phyloP scores from a whole-genome alignment of 2,329 filamentous ascomycete genomes.

The Pyricularia pennisetigena region DNA sequence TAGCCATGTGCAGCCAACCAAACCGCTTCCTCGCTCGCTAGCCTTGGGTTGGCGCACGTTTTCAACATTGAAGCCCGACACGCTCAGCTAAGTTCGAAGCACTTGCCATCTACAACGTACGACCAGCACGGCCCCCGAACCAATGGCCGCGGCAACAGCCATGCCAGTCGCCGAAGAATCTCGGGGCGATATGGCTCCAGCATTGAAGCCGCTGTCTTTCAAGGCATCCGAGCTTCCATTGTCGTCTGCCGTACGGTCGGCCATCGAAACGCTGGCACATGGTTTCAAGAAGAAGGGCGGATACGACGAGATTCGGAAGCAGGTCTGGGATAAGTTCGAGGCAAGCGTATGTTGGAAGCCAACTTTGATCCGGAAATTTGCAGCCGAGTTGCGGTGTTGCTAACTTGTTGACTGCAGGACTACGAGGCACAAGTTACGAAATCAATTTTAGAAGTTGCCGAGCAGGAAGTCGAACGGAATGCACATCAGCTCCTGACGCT shows the following conservation, averaged over 20 bases:
- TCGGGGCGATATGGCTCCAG: background rate
- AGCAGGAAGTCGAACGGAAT: conserved; percentile 66
- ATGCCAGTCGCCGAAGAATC: conserved; percentile 9
- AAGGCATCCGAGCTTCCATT: conserved; percentile 69
- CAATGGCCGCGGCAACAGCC: background rate
- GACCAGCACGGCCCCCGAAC: background rate
- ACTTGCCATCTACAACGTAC: background rate
- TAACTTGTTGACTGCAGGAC: conserved; percentile 34
- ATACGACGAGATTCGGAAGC: conserved; percentile 69
- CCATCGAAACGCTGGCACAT: conserved; percentile 67
- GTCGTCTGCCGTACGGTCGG: conserved; percentile 59
- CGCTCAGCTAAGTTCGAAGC: background rate
- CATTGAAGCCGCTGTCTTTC: conserved; percentile 34
- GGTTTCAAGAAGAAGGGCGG: conserved; percentile 81
- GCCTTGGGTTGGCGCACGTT: background rate
- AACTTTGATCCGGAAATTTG: background rate
- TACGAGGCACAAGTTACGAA: conserved; percentile 59
- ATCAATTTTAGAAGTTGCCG: conserved; percentile 59
- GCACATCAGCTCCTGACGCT: conserved; percentile 61
- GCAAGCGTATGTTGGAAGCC: conserved; percentile 41
- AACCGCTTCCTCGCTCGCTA: background rate
- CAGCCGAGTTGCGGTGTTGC: background rate
- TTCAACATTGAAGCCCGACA: background rate
- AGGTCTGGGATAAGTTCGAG: conserved; percentile 66
- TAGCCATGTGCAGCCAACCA: background rate